A percentile compares a stretch with the other conserved stretches of the same genome.
Evolutionary conservation across 1,284 basidiomycete genomes (phyloP).

Genomic region (Malassezia sympodialis): DNA sequence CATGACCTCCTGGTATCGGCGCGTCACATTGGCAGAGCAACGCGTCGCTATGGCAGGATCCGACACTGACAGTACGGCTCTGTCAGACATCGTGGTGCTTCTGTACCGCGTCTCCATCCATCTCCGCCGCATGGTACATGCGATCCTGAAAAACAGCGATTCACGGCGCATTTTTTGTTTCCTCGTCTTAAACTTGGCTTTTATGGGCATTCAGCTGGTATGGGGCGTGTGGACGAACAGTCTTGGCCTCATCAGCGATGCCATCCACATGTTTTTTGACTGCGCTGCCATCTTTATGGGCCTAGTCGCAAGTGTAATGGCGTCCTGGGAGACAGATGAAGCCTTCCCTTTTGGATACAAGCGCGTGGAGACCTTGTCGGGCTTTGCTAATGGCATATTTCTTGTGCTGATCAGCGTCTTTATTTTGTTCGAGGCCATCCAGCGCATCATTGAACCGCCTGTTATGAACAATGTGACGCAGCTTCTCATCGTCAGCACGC

Average conservation of each 20-base stretch:
- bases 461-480: conserved; percentile 90
- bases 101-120: conserved; percentile 2
- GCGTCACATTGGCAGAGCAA: conserved; percentile 6
- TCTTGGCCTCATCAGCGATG: conserved; percentile 90
- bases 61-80: conserved; percentile 6
- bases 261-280: conserved; percentile 99
- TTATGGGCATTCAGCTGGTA: conserved; percentile 63
- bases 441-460: conserved; percentile 88
- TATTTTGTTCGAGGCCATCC: conserved; percentile 94
- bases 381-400: conserved; percentile 96
- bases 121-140: conserved; percentile 55
- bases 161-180: conserved; percentile 96
- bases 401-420: conserved; percentile 92
- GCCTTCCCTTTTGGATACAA: conserved; percentile 93
- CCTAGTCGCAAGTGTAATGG: conserved; percentile 90
- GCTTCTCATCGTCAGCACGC: conserved; percentile 72
- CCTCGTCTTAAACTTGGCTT: conserved; percentile 81
- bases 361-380: conserved; percentile 96
- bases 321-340: conserved; percentile 88
- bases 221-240: conserved; percentile 91
- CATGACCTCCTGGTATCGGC: conserved; percentile 23
- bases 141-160: conserved; percentile 78
- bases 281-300: conserved; percentile 95
- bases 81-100: conserved; percentile 8
- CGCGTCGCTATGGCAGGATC: neutral